These are phyloP conservation scores for Carex kokanica DNA, from an alignment of 176 grass and related monocot genomes.

Conservation along the genomic window DNA sequence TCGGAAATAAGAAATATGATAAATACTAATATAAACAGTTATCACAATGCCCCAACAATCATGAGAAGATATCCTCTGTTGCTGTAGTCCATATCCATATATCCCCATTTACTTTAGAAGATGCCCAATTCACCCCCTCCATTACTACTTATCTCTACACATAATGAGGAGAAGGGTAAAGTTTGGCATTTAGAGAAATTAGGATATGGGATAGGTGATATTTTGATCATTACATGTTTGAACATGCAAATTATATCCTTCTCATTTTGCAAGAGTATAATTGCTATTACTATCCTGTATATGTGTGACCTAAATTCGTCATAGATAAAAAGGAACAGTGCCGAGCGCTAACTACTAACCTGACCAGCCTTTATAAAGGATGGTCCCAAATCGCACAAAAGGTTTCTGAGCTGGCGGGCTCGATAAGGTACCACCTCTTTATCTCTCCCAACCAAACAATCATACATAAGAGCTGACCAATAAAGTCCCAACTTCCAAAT, in stretches of 20 bases:
- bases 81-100: not conserved
- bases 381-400: slow-evolving; percentile 87
- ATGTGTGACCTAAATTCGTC: not conserved
- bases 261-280: not conserved
- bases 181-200: not conserved
- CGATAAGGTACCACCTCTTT: slow-evolving; percentile 92
- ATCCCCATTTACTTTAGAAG: not conserved
- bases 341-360: slow-evolving; percentile 36
- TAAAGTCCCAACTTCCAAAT: slow-evolving; percentile 88
- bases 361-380: slow-evolving; percentile 99
- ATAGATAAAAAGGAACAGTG: not conserved
- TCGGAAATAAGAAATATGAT: not conserved
- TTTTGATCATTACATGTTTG: not conserved
- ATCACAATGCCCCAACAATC: not conserved
- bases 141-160: not conserved
- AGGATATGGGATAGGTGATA: not conserved
- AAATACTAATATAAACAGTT: not conserved
- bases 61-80: not conserved
- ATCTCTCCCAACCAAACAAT: slow-evolving; percentile 83
- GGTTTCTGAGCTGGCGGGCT: slow-evolving; percentile 88
- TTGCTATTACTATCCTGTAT: not conserved
- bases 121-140: not conserved
- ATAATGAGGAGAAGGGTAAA: not conserved
- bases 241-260: not conserved
- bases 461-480: slow-evolving; percentile 84